These are phyloP conservation scores for Apiospora sp. DNA, from an alignment of 2,329 filamentous ascomycete genomes.

Conservation along the genomic window DNA sequence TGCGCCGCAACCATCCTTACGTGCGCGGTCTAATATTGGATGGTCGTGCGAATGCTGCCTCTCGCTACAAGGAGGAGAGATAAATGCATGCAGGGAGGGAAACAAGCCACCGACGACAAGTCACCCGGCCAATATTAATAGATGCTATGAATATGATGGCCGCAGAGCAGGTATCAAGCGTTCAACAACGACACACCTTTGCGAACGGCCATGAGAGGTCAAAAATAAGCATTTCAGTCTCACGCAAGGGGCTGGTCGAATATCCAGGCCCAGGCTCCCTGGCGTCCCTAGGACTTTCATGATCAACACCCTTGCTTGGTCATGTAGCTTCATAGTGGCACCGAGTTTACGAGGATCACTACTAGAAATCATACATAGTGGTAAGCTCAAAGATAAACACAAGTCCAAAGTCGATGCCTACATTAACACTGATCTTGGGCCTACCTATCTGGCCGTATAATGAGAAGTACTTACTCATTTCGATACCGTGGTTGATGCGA, in stretches of 20 bases:
- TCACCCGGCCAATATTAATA: neutral
- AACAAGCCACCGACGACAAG: neutral
- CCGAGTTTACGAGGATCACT: neutral
- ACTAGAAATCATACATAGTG: neutral
- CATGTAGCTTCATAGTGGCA: neutral
- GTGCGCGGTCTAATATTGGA: neutral
- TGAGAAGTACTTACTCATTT: too few relatives aligned
- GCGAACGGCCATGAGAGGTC: neutral
- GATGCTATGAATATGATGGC: too few relatives aligned
- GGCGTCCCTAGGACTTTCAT: neutral
- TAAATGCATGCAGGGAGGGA: neutral
- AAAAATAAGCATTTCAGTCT: neutral
- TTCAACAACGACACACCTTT: neutral
- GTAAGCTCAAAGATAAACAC: neutral
- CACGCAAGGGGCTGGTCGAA: neutral
- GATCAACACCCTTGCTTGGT: neutral
- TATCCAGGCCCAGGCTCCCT: neutral
- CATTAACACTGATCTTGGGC: neutral
- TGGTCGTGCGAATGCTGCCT: neutral
- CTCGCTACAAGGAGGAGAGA: neutral
- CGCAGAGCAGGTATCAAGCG: neutral
- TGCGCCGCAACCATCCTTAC: neutral
- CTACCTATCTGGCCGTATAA: too few relatives aligned
- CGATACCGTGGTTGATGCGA: neutral
- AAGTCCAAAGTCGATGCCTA: neutral